Percentiles rank a stretch among this genome's conserved stretches.
phyloP scores from a whole-genome alignment of 169 alveolate species.

The Cryptosporidium ryanae region DNA sequence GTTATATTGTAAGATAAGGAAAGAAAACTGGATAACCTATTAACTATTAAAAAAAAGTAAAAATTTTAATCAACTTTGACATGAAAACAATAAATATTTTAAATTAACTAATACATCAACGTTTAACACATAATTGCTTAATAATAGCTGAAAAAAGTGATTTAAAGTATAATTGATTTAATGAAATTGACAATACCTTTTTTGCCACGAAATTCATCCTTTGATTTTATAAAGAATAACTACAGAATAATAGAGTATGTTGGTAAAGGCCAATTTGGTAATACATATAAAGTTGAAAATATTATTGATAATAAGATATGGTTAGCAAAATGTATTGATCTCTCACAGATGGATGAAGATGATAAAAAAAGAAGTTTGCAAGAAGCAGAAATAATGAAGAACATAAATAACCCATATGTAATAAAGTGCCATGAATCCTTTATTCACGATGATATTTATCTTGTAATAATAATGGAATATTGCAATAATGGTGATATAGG shows the following conservation, averaged over 20 bases:
- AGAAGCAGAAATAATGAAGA: constrained; percentile 84
- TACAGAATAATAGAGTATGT: constrained; percentile 67
- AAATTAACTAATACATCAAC: not conserved
- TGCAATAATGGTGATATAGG: constrained; percentile 88
- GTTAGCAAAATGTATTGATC: constrained; percentile 73
- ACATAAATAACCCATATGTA: constrained; percentile 87
- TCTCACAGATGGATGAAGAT: constrained; percentile 75
- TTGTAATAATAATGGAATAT: constrained; percentile 86
- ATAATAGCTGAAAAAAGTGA: not conserved
- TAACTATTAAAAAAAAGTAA: not conserved
- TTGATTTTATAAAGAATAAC: constrained; percentile 60
- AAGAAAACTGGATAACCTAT: not conserved
- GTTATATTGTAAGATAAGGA: no score
- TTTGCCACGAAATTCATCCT: constrained; percentile 62
- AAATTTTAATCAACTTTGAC: not conserved
- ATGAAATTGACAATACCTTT: constrained; percentile 69
- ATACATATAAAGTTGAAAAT: constrained; percentile 49
- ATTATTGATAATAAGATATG: constrained; percentile 59
- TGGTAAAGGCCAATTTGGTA: constrained; percentile 73
- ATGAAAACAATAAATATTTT: not conserved
- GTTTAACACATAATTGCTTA: not conserved
- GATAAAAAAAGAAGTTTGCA: constrained; percentile 69
- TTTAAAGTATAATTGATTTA: not conserved
- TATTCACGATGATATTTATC: constrained; percentile 80
- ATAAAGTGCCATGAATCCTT: constrained; percentile 85